Evolutionary conservation across 2,329 filamentous ascomycete genomes (phyloP).

Genomic region (Blumeria graminis): DNA sequence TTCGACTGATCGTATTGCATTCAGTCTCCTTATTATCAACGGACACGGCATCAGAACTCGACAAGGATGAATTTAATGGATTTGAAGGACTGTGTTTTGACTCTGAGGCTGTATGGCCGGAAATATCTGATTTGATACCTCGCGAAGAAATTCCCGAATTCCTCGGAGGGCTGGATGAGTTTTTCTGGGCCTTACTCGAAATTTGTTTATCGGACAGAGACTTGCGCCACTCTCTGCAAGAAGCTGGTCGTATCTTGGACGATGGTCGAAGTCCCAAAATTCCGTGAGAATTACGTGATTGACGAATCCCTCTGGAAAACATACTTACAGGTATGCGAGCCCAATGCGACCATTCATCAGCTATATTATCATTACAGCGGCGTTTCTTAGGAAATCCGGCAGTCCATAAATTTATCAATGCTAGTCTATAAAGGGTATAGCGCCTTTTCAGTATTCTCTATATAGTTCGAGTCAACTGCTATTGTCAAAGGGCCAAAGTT

Average conservation of each 20-base stretch:
- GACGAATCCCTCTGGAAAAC: constrained; percentile 12
- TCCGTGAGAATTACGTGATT: constrained; percentile 10
- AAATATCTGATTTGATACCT: background rate
- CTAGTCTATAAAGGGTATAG: background rate
- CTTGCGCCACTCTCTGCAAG: constrained; percentile 19
- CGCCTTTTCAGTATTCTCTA: background rate
- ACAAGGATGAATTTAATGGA: constrained; percentile 3
- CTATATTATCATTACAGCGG: background rate
- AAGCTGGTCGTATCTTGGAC: constrained; percentile 13
- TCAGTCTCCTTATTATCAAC: constrained; percentile 6
- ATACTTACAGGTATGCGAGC: constrained; percentile 8
- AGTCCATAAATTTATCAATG: background rate
- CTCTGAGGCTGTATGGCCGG: background rate
- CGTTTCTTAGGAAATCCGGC: background rate
- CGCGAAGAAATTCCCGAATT: constrained; percentile 2
- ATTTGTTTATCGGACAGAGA: constrained; percentile 20
- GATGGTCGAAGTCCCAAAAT: constrained; percentile 9
- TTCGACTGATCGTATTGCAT: constrained; percentile 6
- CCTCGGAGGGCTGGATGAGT: constrained; percentile 8
- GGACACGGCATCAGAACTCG: constrained; percentile 4
- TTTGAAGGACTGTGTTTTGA: background rate
- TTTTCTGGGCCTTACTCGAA: constrained; percentile 11
- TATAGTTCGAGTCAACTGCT: too few species aligned
- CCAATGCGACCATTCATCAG: background rate
- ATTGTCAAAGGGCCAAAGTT: too few species aligned